Percentiles rank a stretch among this genome's conserved stretches.
These are phyloP conservation scores for Kluyveromyces aestuarii DNA, from an alignment of 805 yeast species.

Conservation along the genomic window DNA sequence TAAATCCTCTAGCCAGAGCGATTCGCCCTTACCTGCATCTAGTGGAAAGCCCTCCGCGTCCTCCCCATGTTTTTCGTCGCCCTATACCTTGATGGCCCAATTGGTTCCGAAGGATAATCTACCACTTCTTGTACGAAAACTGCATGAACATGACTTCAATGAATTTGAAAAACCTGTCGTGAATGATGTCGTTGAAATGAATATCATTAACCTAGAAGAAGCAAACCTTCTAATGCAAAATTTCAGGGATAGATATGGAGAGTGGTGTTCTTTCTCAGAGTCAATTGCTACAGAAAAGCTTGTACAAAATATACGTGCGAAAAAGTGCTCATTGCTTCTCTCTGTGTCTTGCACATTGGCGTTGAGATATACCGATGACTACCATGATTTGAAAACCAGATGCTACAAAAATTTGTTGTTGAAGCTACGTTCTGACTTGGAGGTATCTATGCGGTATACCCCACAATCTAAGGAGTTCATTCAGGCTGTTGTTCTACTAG, in stretches of 20 bases:
- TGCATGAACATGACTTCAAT: constrained; percentile 8
- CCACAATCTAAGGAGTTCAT: constrained; percentile 50
- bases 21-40: neutral
- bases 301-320: constrained; percentile 36
- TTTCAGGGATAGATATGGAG: constrained; percentile 59
- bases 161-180: constrained; percentile 7
- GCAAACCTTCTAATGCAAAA: constrained; percentile 42
- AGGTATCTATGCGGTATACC: constrained; percentile 32
- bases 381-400: constrained; percentile 28
- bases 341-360: constrained; percentile 59
- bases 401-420: constrained; percentile 37
- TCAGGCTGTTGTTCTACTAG: constrained; percentile 56
- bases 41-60: too few relatives aligned
- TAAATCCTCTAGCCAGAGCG: neutral
- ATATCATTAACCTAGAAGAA: constrained; percentile 40
- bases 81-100: constrained; percentile 11
- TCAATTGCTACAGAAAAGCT: constrained; percentile 39
- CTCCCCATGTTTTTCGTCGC: constrained; percentile 5
- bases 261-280: constrained; percentile 70
- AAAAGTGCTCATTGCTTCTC: constrained; percentile 51
- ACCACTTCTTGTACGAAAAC: constrained; percentile 10
- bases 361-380: constrained; percentile 35
- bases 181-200: constrained; percentile 43
- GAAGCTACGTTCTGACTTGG: constrained; percentile 43
- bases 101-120: constrained; percentile 11